Evolutionary conservation across 768 basidiomycete species (phyloP), one percentile per base, ranked within the genome.

Genomic region (Hericium erinaceus): DNA sequence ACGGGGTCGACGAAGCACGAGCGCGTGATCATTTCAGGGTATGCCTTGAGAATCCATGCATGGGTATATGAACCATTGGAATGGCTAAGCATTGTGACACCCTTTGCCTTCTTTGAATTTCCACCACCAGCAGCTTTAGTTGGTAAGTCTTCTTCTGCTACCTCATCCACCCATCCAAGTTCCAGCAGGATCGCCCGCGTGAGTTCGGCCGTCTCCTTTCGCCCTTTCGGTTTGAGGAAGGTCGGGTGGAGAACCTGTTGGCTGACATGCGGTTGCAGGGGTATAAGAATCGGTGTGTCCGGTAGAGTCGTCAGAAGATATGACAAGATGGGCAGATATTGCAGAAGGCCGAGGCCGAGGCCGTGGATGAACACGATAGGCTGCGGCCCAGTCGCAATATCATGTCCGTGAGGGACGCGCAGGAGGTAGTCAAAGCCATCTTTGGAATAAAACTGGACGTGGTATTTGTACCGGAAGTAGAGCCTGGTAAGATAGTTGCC

Each of bases 1-100:
- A 89, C 87, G 9, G 95, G 92, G 66, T 98, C 95, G 37, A 94
- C 86, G 65, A 97, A 93, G 67, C 90, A 92, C 9, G 86, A 93
- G 3, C 92, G 80, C 1, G 74, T 72, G 49, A 87, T 73, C 64
- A 95, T 76, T 18, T 80, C 71, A 1, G 91, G 85, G 55, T 84
- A 75, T 18, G 79, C 79, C 69, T 95, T 97, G 49, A 97, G 73
- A 67, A 95, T 75, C 95, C 95, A 97, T 5, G 87, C 87, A 68
- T 97, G 94, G 1, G 79, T 73, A 65, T 92, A 92, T 38, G 88
- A 85, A 0, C 90, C 89, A 65, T 95, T 94, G 54, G 92, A 95
- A 72, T 97, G 95, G 68, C 89, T 92, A 56, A 95, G 62, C 63
- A 95, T 69, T 0, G 84, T 86, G 15, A 95, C 75, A 0, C 92